A percentile compares a stretch with the other conserved stretches of the same genome.
Conservation (phyloP, 2,329 filamentous ascomycete species). For the Colletotrichum chlorophyti region DNA sequence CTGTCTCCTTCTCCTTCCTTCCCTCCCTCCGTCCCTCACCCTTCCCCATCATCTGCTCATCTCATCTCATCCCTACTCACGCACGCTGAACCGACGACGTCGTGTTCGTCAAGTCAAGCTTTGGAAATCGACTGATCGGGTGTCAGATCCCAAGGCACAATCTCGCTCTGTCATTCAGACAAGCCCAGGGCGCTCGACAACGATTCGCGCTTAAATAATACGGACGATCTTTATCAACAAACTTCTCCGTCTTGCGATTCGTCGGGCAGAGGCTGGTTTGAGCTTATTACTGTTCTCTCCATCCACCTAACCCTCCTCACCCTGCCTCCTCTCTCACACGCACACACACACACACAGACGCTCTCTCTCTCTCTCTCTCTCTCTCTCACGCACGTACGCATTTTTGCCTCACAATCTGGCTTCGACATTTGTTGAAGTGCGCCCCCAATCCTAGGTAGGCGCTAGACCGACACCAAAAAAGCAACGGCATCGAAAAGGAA, state of each 20-base stretch:
- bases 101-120: background rate
- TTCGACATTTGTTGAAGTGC: slow-evolving; percentile 14
- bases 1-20: slow-evolving; percentile 2
- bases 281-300: too few relatives aligned
- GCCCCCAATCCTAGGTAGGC: slow-evolving; percentile 17
- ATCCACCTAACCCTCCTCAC: too few relatives aligned
- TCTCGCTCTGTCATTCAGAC: background rate
- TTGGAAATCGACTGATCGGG: background rate
- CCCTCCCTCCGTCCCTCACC: background rate
- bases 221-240: background rate
- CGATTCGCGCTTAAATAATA: background rate
- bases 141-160: slow-evolving; percentile 2
- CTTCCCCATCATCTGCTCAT: background rate
- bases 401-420: too few relatives aligned
- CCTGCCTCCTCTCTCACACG: background rate
- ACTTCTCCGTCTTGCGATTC: too few relatives aligned
- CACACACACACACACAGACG: background rate
- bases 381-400: too few relatives aligned
- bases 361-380: background rate
- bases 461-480: slow-evolving; percentile 26
- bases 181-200: background rate
- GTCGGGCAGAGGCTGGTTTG: too few relatives aligned
- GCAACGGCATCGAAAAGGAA: slow-evolving; percentile 28
- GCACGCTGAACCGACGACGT: too few relatives aligned
- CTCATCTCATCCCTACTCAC: background rate